Evolutionary conservation across 495 filamentous ascomycete genomes (phyloP), one percentile per base, ranked within the genome.

Genomic region (Endocarpon pusillum): DNA sequence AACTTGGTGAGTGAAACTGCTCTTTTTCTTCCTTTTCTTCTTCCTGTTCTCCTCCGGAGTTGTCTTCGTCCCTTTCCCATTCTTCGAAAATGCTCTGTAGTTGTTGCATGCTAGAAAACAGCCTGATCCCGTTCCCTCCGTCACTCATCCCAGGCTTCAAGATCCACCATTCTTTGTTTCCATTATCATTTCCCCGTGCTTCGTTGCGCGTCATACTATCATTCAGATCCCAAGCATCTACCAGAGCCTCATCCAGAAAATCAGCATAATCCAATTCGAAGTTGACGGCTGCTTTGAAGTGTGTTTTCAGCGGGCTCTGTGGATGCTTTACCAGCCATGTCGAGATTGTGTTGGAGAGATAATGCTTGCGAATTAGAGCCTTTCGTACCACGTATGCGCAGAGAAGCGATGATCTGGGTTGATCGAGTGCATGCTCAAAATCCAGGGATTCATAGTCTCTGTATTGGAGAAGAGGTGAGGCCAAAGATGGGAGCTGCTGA

Each of bases 81-180:
- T 74, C 73, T 37, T 91, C 80, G 45, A 96, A 97, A 19, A 97
- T 85, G 14, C 55, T 65, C 27, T 72, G 73, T 11, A 97, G 55
- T 46, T 92, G 75, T 32, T 73, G 72, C 54, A 84, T 77, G 24
- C 71, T 79, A 46, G 69, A 77, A 53, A 97, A 97, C 2, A 97
- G 60, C 23, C 82, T 58, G 26, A 97, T 89, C 2, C 89, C 89
- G 48, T 94, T 83, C 2, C 87, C 89, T 3, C 86, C 70, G 48
- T 96, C 89, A 54, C 83, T 92, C 89, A 97, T 96, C 1, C 86
- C 72, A 0, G 89, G 89, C 49, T 97, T 97, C 25, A 96, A 55
- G 40, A 96, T 94, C 89, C 89, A 97, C 87, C 87, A 97, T 55
- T 91, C 80, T 32, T 63, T 65, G 2, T 54, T 47, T 3, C 49